Conservation (phyloP, 148 eudicot genomes). For the Selenicereus undatus region DNA sequence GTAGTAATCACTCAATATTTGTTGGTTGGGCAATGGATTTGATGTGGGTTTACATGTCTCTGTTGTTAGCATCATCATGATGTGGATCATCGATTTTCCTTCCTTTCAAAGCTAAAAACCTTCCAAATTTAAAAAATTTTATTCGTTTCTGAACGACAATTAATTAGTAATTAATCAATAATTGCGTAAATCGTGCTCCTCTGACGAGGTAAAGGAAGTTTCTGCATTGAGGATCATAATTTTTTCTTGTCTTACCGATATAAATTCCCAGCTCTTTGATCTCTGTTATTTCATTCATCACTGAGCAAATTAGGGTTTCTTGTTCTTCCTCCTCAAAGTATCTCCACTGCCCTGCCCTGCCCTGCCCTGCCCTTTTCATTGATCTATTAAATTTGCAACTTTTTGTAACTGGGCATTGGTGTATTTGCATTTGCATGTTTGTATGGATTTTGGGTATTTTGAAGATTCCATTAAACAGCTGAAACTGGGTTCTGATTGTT, state of each 20-base stretch:
- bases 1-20: conserved; percentile 8
- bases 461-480: conserved; percentile 5
- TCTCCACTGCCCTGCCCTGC: not conserved
- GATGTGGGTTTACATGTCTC: not conserved
- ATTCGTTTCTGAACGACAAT: conserved; percentile 4
- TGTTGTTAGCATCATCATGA: conserved; percentile 7
- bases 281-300: conserved; percentile 10
- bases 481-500: conserved; percentile 9
- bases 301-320: conserved; percentile 18
- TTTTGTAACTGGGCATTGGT: not conserved
- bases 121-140: not conserved
- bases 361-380: not conserved
- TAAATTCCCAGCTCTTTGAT: conserved; percentile 15
- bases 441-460: conserved; percentile 4
- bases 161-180: not conserved
- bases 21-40: conserved; percentile 11
- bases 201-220: conserved; percentile 29
- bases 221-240: conserved; percentile 14
- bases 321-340: conserved; percentile 16
- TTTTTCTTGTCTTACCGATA: conserved; percentile 15
- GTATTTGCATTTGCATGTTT: not conserved
- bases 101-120: conserved; percentile 22
- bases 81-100: conserved; percentile 23
- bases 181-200: conserved; percentile 29
- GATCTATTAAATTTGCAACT: conserved; percentile 1